Base-by-base conservation (phyloP, 2,329 filamentous ascomycete genomes). In the Nothopassalora personata region DNA sequence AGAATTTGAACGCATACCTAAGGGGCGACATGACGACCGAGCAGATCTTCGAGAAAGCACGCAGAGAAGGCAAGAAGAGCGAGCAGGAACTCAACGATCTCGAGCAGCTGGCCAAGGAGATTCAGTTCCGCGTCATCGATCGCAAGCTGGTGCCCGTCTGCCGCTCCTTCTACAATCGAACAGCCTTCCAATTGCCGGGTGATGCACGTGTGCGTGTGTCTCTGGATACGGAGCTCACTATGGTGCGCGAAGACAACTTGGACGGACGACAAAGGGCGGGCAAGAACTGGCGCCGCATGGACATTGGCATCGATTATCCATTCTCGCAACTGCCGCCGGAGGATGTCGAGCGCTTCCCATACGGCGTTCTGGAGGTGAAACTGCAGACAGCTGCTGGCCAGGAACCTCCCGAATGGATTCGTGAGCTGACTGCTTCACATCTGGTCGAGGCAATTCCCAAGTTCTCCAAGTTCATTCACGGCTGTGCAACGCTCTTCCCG, bases 381-480 rank as follows among this genome's bases (percentile, higher is more conserved):
- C 83, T 99, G 19, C 94, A 99, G 76, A 99, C 94, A 0, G 93
- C 97, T 74, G 86, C 89, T 57, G 94, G 94, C 43, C 92, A 97
- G 74, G 91, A 97, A 71, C 91, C 94, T 13, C 94, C 94, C 0
- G 89, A 95, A 71, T 99, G 94, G 94, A 93, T 99, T 67, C 87
- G 91, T 23, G 91, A 97, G 71, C 82, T 99, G 54, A 96, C 91
- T 48, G 83, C 90, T 11, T 96, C 91, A 63, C 94, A 99, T 77
- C 82, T 99, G 15, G 94, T 99, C 1, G 94, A 99, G 77, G 92
- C 94, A n/a, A 92, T 99, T 2, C 94, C 94, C 62, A 99, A 99
- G 73, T 99, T 97, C 76, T 97, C 91, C 71, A 99, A 99, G 77
- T 99, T 97, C 74, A 97, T 99, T 59, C 94, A 99, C 74, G 94